phyloP scores from a whole-genome alignment of 1,284 basidiomycete species.

The Fomitopsis pinicola region DNA sequence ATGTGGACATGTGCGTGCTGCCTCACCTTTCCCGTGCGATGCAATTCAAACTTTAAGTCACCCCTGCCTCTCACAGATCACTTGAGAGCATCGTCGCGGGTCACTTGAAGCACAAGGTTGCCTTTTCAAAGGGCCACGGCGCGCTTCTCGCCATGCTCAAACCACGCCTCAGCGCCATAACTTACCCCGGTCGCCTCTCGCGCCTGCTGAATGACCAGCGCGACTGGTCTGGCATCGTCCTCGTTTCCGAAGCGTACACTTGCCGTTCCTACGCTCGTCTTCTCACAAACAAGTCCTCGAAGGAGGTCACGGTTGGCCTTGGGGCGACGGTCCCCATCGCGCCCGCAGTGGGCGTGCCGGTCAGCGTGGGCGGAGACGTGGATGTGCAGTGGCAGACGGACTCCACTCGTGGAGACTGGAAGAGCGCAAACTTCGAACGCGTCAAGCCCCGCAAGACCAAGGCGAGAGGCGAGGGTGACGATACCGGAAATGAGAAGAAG shows the following conservation, averaged over 20 bases:
- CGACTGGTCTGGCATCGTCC: neutral
- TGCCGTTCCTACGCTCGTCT: conserved; percentile 5
- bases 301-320: conserved; percentile 1
- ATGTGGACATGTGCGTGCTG: neutral
- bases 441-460: neutral
- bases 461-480: neutral
- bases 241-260: conserved; percentile 5
- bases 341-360: neutral
- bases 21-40: neutral
- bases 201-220: neutral
- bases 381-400: conserved; percentile 4
- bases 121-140: conserved; percentile 1
- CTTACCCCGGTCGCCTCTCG: conserved; percentile 1
- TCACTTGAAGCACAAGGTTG: neutral
- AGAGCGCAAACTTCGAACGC: neutral
- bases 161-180: neutral
- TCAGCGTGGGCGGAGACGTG: neutral
- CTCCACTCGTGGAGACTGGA: neutral
- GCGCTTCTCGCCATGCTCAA: conserved; percentile 4
- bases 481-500: neutral
- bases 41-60: too few relatives aligned
- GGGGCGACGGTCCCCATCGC: neutral
- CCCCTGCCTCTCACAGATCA: neutral
- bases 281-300: neutral
- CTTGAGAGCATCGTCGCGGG: neutral